phyloP scores from a whole-genome alignment of 768 basidiomycete genomes.

The Trametes cingulata region DNA sequence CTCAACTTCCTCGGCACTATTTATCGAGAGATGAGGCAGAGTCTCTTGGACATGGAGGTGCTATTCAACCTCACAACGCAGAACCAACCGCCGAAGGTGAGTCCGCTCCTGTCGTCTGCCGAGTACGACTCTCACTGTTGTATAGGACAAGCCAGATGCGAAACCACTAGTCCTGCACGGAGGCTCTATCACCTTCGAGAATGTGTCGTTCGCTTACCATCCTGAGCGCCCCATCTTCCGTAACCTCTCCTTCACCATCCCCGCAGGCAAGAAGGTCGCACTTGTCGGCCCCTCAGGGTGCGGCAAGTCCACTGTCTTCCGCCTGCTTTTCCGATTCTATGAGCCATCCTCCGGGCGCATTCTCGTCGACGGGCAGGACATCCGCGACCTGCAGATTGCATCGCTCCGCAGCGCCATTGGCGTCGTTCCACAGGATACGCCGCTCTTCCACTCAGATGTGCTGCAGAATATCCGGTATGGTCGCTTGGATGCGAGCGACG shows the following conservation, averaged over 20 bases:
- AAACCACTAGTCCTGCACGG: constrained; percentile 69
- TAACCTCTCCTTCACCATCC: constrained; percentile 84
- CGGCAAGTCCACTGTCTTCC: constrained; percentile 96
- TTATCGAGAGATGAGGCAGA: constrained; percentile 95
- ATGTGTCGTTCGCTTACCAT: constrained; percentile 91
- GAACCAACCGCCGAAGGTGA: constrained; percentile 67
- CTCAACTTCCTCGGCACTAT: constrained; percentile 97
- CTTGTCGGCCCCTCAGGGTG: constrained; percentile 97
- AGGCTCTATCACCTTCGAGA: constrained; percentile 89
- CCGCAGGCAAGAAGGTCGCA: constrained; percentile 95
- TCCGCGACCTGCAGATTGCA: constrained; percentile 67
- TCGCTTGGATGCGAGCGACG: constrained; percentile 77
- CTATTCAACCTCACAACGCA: constrained; percentile 88
- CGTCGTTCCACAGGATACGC: constrained; percentile 98
- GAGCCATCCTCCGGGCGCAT: constrained; percentile 82
- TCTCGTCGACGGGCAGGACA: constrained; percentile 84
- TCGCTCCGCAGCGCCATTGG: constrained; percentile 78
- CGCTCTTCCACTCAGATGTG: constrained; percentile 93
- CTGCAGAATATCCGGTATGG: constrained; percentile 97
- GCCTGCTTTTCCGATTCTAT: constrained; percentile 90
- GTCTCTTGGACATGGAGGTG: constrained; percentile 95
- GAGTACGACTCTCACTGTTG: not conserved
- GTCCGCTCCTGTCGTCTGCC: constrained; percentile 11
- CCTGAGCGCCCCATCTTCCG: constrained; percentile 91
- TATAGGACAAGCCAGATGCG: constrained; percentile 69